A percentile compares a stretch with the other conserved stretches of the same genome.
phyloP scores from a whole-genome alignment of 192 early-diverging fungal species.

The Rhizoclosmatium globosum region DNA sequence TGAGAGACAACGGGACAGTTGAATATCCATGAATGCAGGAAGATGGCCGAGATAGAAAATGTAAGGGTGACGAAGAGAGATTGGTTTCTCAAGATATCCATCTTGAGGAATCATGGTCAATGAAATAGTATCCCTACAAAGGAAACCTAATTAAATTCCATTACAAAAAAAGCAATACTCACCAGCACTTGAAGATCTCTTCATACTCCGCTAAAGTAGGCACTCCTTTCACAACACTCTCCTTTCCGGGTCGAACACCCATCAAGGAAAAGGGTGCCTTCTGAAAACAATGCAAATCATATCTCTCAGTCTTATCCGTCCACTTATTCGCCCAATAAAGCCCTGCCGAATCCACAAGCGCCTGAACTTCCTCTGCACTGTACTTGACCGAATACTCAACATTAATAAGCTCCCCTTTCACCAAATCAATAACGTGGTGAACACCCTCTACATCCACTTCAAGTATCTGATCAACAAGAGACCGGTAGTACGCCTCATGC shows the following conservation, averaged over 20 bases:
- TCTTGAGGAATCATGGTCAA: conserved; percentile 64
- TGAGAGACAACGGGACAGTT: conserved; percentile 44
- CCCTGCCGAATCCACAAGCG: conserved; percentile 42
- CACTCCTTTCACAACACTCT: conserved; percentile 26
- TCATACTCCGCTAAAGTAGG: conserved; percentile 79
- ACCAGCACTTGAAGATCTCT: conserved; percentile 82
- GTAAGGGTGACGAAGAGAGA: conserved; percentile 84
- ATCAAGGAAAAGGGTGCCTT: conserved; percentile 52
- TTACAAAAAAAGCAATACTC: background rate
- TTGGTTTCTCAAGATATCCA: conserved; percentile 70
- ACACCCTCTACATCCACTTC: conserved; percentile 46
- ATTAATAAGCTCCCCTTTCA: conserved; percentile 83
- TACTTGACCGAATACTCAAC: conserved; percentile 94
- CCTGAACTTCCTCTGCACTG: conserved; percentile 58
- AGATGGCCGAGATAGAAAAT: conserved; percentile 46
- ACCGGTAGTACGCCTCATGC: conserved; percentile 81
- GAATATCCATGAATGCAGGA: conserved; percentile 42
- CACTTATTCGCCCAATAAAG: conserved; percentile 50
- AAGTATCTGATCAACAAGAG: conserved; percentile 58
- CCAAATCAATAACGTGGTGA: conserved; percentile 48
- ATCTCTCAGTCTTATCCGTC: conserved; percentile 50
- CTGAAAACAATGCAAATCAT: conserved; percentile 57
- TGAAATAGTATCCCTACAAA: conserved; percentile 71
- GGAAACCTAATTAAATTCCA: conserved; percentile 22
- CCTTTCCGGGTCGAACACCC: conserved; percentile 22